Conservation (phyloP, 371 early-diverging fungal genomes). For the Massospora cicadina region DNA sequence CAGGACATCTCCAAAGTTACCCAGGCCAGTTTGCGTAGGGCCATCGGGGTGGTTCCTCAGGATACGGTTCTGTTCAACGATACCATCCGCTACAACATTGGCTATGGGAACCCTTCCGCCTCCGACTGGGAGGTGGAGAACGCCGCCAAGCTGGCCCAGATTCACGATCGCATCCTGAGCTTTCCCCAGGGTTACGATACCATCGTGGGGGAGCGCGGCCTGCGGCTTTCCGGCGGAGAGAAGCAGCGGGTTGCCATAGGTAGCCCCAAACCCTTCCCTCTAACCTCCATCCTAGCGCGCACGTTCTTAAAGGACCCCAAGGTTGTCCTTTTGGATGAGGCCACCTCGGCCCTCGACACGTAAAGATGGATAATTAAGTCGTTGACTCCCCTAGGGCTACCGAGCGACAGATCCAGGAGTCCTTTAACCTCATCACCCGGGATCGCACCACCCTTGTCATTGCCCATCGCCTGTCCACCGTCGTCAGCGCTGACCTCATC, state of each 20-base stretch:
- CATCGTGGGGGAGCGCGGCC: conserved; percentile 85
- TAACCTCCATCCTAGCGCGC: conserved; percentile 37
- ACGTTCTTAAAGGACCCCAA: conserved; percentile 60
- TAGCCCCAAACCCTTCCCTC: conserved; percentile 19
- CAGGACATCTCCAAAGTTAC: conserved; percentile 57
- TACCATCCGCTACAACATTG: conserved; percentile 61
- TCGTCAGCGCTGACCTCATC: conserved; percentile 56
- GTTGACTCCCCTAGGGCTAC: conserved; percentile 26
- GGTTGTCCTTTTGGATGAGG: conserved; percentile 59
- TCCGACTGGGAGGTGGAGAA: conserved; percentile 31
- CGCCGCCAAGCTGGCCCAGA: conserved; percentile 33
- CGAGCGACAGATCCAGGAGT: conserved; percentile 61
- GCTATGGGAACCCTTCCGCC: conserved; percentile 36
- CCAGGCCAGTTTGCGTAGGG: conserved; percentile 39
- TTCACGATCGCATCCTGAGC: conserved; percentile 29
- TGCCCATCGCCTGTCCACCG: conserved; percentile 80
- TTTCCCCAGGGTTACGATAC: conserved; percentile 68
- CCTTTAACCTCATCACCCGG: conserved; percentile 37
- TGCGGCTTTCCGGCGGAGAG: conserved; percentile 81
- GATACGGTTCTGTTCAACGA: conserved; percentile 54
- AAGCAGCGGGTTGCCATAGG: conserved; percentile 85
- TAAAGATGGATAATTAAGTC: conserved; percentile 8
- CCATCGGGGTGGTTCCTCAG: conserved; percentile 76
- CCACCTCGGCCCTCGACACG: conserved; percentile 22
- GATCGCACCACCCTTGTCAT: conserved; percentile 84